Evolutionary conservation across 1,284 basidiomycete species (phyloP), one percentile per base, ranked within the genome.

Genomic region (Irpex sp.): DNA sequence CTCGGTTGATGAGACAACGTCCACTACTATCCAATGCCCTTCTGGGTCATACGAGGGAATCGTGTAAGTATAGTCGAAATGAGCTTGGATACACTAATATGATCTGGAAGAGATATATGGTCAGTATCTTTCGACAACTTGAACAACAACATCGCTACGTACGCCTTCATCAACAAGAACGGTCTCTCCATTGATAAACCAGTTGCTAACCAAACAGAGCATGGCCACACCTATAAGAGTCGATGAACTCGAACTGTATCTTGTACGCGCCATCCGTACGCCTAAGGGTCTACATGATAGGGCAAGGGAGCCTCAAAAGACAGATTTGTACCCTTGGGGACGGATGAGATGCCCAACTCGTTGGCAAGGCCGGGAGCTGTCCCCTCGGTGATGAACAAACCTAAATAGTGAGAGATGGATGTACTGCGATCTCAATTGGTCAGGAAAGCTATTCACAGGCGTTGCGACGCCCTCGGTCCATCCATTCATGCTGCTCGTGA

Each of bases 401-500:
- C 74, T 72, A 48, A 15, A 11, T 7, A 37, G 44, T 56, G 38
- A 13, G 17, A 48, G 37, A 5, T 26, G 15, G 21, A 61, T 26
- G 26, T 26, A 26, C 26, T 26, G 26, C 26, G 26, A 34, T 9
- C 60, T 19, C 5, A 62, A 54, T 64, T 79, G 70, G 70, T 84
- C 83, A 4, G 82, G 81, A 70, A 79, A 81, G 8, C 77, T 78
- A 49, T 64, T 67, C 4, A 79, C 79, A 2, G 73, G 66, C 0
- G 81, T 81, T 5, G 74, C 74, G 1, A 78, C 71, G 67, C 83
- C 82, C 75, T 84, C 83, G 17, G 81, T 80, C 82, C 81, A 84
- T 0, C 81, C 82, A 66, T 82, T 83, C 81, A 83, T 82, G 61
- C 80, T 82, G 58, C 78, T 80, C 1, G 82, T 84, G 79, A 83